A percentile compares a stretch with the other conserved stretches of the same genome.
Conservation (phyloP, 768 basidiomycete species). For the Lactifluus subvellereus region DNA sequence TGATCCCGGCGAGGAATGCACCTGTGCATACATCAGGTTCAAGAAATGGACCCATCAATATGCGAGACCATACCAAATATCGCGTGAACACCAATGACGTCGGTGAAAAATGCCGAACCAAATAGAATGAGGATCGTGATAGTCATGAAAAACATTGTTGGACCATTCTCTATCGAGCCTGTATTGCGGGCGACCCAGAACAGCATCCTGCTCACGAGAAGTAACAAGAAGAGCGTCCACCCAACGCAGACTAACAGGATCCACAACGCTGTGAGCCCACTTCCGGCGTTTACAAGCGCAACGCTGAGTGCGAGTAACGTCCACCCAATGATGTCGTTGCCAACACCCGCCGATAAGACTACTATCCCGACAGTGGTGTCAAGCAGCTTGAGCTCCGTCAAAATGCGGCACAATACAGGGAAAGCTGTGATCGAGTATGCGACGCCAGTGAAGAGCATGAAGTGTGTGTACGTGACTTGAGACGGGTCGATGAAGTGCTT, state of each 20-base stretch:
- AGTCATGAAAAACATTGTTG: conserved; percentile 88
- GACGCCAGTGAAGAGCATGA: conserved; percentile 91
- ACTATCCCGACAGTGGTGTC: conserved; percentile 91
- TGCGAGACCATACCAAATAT: conserved; percentile 60
- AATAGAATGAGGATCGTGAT: conserved; percentile 74
- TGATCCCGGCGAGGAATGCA: conserved; percentile 75
- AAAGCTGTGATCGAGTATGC: conserved; percentile 87
- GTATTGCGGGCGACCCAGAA: conserved; percentile 70
- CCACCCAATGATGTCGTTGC: conserved; percentile 77
- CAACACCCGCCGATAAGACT: conserved; percentile 89
- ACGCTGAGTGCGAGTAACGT: conserved; percentile 83
- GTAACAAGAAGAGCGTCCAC: conserved; percentile 72
- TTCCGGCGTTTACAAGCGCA: conserved; percentile 84
- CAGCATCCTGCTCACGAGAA: conserved; percentile 57
- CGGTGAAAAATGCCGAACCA: conserved; percentile 87
- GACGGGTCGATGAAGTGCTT: conserved; percentile 57
- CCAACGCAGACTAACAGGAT: conserved; percentile 75
- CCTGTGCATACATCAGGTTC: conserved; percentile 35
- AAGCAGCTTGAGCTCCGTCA: conserved; percentile 86
- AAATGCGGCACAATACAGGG: conserved; percentile 79
- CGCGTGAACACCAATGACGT: conserved; percentile 86
- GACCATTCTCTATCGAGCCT: conserved; percentile 75
- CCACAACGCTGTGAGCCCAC: conserved; percentile 79
- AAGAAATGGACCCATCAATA: background rate
- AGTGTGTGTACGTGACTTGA: conserved; percentile 71